Percentiles rank a stretch among this genome's conserved stretches.
phyloP scores from a whole-genome alignment of 2,329 filamentous ascomycete species.

The Cyphellophora attinorum region DNA sequence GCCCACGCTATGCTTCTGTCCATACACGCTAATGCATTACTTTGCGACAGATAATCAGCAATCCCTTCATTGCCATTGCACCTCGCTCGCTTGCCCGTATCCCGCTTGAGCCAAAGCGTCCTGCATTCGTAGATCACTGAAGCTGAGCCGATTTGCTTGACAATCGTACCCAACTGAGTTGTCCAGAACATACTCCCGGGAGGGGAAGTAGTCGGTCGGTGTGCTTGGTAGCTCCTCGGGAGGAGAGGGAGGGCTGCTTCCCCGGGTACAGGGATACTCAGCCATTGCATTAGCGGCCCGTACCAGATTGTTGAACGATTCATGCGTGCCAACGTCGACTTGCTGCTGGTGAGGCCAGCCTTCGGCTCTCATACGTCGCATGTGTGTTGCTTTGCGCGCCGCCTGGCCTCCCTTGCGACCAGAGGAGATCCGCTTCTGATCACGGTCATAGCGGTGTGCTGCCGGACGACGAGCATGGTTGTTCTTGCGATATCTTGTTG shows the following conservation, averaged over 20 bases:
- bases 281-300: neutral
- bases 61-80: too few relatives aligned
- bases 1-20: too few relatives aligned
- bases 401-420: conserved; percentile 32
- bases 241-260: neutral
- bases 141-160: too few relatives aligned
- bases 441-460: conserved; percentile 20
- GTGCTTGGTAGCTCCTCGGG: neutral
- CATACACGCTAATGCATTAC: too few relatives aligned
- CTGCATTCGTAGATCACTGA: neutral
- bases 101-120: neutral
- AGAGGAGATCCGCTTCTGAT: conserved; percentile 27
- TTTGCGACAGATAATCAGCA: too few relatives aligned
- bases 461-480: conserved; percentile 28
- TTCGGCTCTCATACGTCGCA: conserved; percentile 9
- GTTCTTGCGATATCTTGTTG: conserved; percentile 60
- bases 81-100: neutral
- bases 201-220: too few relatives aligned
- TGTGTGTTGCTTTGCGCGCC: conserved; percentile 24
- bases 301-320: conserved; percentile 1
- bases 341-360: neutral
- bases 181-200: too few relatives aligned
- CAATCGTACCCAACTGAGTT: too few relatives aligned
- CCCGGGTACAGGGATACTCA: neutral
- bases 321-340: neutral